Evolutionary conservation across 148 eudicot species (phyloP), one percentile per base, ranked within the genome.

Genomic region (Chenopodium berlandieri): DNA sequence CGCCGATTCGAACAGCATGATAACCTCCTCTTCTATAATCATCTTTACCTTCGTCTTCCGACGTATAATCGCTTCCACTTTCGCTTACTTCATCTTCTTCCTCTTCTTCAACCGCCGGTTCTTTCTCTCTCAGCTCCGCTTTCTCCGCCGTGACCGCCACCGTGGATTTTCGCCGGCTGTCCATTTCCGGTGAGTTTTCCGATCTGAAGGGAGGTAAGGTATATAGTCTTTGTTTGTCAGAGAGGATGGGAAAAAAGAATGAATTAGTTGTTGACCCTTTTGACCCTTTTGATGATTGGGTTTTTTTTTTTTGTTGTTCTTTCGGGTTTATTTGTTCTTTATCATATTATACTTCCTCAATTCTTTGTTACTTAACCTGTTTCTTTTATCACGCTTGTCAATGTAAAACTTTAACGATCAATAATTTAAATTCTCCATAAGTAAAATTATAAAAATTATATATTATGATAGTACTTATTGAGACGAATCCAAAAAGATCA

Each of bases 1-100:
- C 98, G n/a, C 92, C 98, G 76, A 92, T 81, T 78, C 90, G 82
- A 13, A 94, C 98, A 0, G 94, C 91, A 54, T 94, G 94, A 80
- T 92, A 94, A 11, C 98, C 98, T n/a, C 82, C 92, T 91, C 93
- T 85, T 30, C 87, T 62, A 27, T 85, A 85, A 56, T 85, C 87
- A 17, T 85, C 87, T 11, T 79, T 92, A 66, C 91, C 92, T 85
- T 92, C 90, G 69, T 88, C 89, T 74, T 87, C 89, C 75, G 88
- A 86, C 16, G 88, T 78, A 83, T 83, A 86, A 11, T 84, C 84
- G 82, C 84, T 85, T n/a, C 87, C 87, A 48, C 87, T 85, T 75
- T 85, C 87, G 83, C 83, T 82, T 40, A 60, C 88, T 62, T 83
- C 86, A 34, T 84, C 83, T 20, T 89, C 92, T 78, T 90, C 82